Evolutionary conservation across 1,284 basidiomycete species (phyloP), one percentile per base, ranked within the genome.

Genomic region (Pholiota adiposa): DNA sequence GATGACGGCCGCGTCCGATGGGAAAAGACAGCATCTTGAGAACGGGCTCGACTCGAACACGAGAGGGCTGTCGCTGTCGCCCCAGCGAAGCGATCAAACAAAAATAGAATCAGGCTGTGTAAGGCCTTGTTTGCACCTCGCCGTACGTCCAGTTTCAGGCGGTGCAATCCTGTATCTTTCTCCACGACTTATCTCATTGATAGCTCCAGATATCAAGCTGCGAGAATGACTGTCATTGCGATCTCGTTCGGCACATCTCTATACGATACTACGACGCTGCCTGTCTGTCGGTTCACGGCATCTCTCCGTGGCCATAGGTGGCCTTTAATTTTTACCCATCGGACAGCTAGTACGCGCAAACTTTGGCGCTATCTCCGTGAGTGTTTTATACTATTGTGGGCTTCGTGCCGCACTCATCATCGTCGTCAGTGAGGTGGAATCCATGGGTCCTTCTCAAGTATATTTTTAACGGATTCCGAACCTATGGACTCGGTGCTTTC

Each of bases 341-440:
- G 63, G 62, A 55, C 48, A 53, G 53, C 58, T 61, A 58, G n/a
- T n/a, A n/a, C 31, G 40, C 61, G 59, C 55, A 57, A 40, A 54
- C 60, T 56, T 67, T 64, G 63, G 60, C 66, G 63, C 64, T 66
- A 65, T 67, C 66, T 64, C 63, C 66, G 67, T 67, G 64, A 63
- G 63, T 63, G 29, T 64, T 63, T 66, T 60, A 41, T 61, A 40
- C 67, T 57, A 60, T 64, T 64, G 51, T 63, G 23, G 49, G 67
- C 25, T 56, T 44, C 49, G 54, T 60, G 53, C 53, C 48, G 51
- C n/a, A n/a, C 40, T 63, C 63, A 62, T 54, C 49, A 55, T 61
- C 58, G 51, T 65, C 60, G 58, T 66, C 64, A 67, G 53, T 44
- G 41, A 61, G 48, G 54, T 60, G 56, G 58, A 55, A 62, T 60